Evolutionary conservation across 116 monocot species (phyloP), one percentile per base, ranked within the genome.

Genomic region (Cymodocea nodosa): DNA sequence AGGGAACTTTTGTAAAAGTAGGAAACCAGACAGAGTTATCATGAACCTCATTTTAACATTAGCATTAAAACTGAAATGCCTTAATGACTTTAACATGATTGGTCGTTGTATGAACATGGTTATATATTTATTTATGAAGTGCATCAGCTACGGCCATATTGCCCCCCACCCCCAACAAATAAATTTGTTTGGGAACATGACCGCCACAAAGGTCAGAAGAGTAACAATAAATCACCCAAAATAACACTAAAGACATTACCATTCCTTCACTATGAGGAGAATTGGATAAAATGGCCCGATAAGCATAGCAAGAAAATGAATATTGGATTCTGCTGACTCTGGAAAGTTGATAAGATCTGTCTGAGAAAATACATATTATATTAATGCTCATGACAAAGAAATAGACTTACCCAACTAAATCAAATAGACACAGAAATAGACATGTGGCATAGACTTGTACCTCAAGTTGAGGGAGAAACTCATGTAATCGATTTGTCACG

Each of bases 241-340:
- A 59, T 24, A 10, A 23, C 15, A 5, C 15, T 59, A 30, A 10
- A 63, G 36, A 59, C 15, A 49, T 62, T 25, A 98, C 97, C 92
- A 91, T 73, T 98, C 88, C 72, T 84, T 88, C 55, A 83, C 74
- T 70, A 89, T 72, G 56, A 54, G 72, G 7, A 98, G 75, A 67
- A 98, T 77, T 9, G 97, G 97, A 80, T 84, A 91, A 84, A 86
- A 86, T 75, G 97, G 97, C 7, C 97, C 97, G 62, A 80, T 83
- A 78, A 98, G 92, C 92, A 98, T 88, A 19, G 97, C 97, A 56
- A 98, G 68, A 73, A 91, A 91, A 23, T 75, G 77, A 59, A 86
- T 76, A 62, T 68, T 84, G 54, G 68, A 81, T 18, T 95, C 95
- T 49, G 82, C 57, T 56, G 80, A 71, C 37, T 98, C 97, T 23